Conservation (phyloP, 306 rosid species). For the Cercis canadensis region DNA sequence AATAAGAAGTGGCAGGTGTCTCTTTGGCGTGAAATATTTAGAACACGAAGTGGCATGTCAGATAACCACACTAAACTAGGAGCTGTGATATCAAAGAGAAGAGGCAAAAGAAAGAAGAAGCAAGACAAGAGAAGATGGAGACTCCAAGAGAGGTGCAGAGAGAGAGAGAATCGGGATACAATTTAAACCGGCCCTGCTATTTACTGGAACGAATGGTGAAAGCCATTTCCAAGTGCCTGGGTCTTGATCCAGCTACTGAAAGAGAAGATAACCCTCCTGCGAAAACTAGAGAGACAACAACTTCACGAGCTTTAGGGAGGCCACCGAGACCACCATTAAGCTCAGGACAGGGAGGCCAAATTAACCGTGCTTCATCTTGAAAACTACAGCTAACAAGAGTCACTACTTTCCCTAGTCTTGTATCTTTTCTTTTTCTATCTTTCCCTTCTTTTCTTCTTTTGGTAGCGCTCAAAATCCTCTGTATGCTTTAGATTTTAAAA, state of each 20-base stretch:
- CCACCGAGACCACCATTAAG: constrained; percentile 50
- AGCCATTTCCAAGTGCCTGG: constrained; percentile 50
- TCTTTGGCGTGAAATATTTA: not conserved
- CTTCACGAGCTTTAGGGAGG: constrained; percentile 27
- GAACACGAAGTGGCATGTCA: constrained; percentile 5
- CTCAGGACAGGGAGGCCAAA: constrained; percentile 49
- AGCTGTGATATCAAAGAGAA: not conserved
- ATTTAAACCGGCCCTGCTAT: constrained; percentile 42
- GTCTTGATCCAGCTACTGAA: too few relatives aligned
- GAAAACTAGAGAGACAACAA: constrained; percentile 31
- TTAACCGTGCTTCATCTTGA: constrained; percentile 40
- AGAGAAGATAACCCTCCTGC: constrained; percentile 18
- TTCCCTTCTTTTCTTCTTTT: too few relatives aligned
- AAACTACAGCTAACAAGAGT: too few relatives aligned
- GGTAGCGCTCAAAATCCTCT: too few relatives aligned
- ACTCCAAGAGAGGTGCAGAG: constrained; percentile 6
- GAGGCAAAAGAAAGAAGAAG: not conserved
- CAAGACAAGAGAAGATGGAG: constrained; percentile 31
- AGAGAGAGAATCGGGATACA: constrained; percentile 39
- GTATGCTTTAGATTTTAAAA: too few relatives aligned
- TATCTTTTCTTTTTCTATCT: too few relatives aligned
- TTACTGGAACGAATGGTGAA: constrained; percentile 44
- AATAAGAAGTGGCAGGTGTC: constrained; percentile 15
- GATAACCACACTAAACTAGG: not conserved
- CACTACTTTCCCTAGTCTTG: too few relatives aligned